Evolutionary conservation across 2,329 filamentous ascomycete species (phyloP), one percentile per base, ranked within the genome.

Genomic region (Calonectria pauciramosa): DNA sequence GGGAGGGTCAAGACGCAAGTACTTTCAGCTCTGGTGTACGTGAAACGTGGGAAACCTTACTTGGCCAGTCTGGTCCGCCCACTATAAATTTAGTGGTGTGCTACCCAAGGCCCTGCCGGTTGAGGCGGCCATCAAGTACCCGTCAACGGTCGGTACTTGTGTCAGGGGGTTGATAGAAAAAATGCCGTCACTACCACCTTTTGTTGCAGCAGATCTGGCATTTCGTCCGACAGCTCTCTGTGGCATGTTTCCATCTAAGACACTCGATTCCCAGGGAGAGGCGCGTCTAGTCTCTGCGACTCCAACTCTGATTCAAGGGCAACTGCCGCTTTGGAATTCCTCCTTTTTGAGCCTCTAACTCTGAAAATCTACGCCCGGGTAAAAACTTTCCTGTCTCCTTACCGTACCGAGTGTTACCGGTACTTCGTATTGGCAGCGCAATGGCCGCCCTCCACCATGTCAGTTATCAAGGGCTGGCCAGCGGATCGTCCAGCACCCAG

Each of bases 401-500:
- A 51, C 36, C 41, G 18, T 7, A 7, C 16, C 28, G 11, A 20
- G 11, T 49, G 28, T 36, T 60, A 60, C 51, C 23, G 38, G 34
- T 18, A 38, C 73, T 69, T 72, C 66, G 38, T 64, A 68, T 72
- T 63, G 64, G 72, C 54, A 67, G 30, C 54, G 47, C 54, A 34
- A 64, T 65, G 63, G 56, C 23, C 44, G 64, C 49, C 49, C 63
- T 71, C 71, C 72, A 70, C 72, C 56, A 16, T 70, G 60, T 70
- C 66, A 47, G 67, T 70, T 67, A 63, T 63, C 56, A 63, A 63
- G 26, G 56, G 34, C 54, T 18, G 44, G 68, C 69, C 44, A 20
- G 73, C 75, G 56, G 70, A 65, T 76, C 75, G 74, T 65, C 64
- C 63, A 59, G 71, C 67, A 65, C 70, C 60, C 56, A 73, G 69